Evolutionary conservation across 2,329 filamentous ascomycete species (phyloP), one percentile per base, ranked within the genome.

Genomic region (Blastomyces percursus): DNA sequence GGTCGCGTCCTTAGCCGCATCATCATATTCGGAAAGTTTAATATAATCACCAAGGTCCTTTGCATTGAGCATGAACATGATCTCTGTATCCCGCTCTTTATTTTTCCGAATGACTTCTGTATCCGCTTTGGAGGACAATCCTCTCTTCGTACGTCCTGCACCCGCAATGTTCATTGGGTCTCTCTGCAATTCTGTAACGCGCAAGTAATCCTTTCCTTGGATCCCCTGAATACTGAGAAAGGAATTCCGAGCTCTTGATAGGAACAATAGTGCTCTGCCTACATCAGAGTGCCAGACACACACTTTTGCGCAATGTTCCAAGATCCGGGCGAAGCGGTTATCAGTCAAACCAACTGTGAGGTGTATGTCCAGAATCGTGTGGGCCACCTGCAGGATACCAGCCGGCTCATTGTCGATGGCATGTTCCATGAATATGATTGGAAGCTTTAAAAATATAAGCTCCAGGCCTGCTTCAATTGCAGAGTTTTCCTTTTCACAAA

Each of bases 271-370:
- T 1, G 67, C 67, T 12, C 71, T 65, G 1, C 64, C 71, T 1
- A 64, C 16, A 50, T 72, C 71, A 0, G 67, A 69, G 50, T 72
- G 70, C 40, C 61, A 67, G 0, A 52, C 67, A 3, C 64, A 66
- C 42, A 71, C 63, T n/a, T 67, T 35, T n/a, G 67, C 71, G 44
- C 67, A 69, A 19, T 69, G 64, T 11, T 63, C 56, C 65, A 66
- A 65, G 16, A 70, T 12, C 54, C 64, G 55, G 3, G 63, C 56
- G 19, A 64, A 52, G 6, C 69, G 67, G 14, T 51, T 27, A 54
- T 70, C 69, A 2, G 61, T 58, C 2, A 70, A 40, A 0, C 55
- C 40, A 9, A 50, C 4, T 8, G 42, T 11, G 19, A 61, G 7
- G 6, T 67, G 60, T 16, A 50, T 59, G 1, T 19, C 40, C 1